Conservation (phyloP, 208 protist species). For the Trypanosoma brucei region DNA sequence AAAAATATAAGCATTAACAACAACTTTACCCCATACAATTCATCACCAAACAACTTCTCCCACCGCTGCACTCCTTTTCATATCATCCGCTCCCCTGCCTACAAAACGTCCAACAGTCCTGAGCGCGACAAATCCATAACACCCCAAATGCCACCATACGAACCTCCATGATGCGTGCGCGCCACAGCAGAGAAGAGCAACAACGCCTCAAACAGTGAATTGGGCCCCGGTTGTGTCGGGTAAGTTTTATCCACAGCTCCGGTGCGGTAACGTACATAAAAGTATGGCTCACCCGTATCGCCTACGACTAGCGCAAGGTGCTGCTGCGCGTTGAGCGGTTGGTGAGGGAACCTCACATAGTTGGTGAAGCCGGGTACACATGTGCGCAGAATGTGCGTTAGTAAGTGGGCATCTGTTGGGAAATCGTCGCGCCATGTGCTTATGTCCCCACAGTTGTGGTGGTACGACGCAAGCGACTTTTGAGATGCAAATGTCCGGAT, state of each 20-base stretch:
- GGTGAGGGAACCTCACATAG: conserved; percentile 60
- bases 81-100: neutral
- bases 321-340: conserved; percentile 27
- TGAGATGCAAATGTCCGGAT: conserved; percentile 49
- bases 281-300: conserved; percentile 77
- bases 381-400: conserved; percentile 70
- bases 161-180: conserved; percentile 46
- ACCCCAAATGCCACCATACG: conserved; percentile 50
- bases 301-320: conserved; percentile 66
- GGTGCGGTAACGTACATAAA: conserved; percentile 61
- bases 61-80: neutral
- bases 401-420: conserved; percentile 68
- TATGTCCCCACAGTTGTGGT: conserved; percentile 37
- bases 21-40: neutral
- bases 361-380: conserved; percentile 50
- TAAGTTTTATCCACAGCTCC: conserved; percentile 28
- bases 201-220: conserved; percentile 74
- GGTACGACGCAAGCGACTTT: conserved; percentile 42
- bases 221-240: conserved; percentile 38
- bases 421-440: conserved; percentile 47
- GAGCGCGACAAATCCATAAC: conserved; percentile 46
- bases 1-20: neutral
- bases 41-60: neutral
- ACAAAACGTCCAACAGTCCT: conserved; percentile 30
- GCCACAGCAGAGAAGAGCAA: conserved; percentile 58